These are phyloP conservation scores for Termitomyces sp. DNA, from an alignment of 768 basidiomycete species.

Conservation along the genomic window DNA sequence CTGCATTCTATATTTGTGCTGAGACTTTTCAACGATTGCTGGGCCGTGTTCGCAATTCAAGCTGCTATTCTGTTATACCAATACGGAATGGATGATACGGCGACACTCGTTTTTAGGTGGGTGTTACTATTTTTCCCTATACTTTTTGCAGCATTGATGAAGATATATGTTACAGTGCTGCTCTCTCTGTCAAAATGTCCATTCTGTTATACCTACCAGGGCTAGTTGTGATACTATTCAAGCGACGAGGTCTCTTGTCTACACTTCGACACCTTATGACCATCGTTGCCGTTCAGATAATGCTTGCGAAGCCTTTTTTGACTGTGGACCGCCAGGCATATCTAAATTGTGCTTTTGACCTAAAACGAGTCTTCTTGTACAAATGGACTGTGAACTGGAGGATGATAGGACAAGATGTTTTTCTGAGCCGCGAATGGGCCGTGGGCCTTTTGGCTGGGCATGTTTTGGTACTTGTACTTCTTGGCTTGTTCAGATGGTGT, in stretches of 20 bases:
- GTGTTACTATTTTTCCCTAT: constrained; percentile 14
- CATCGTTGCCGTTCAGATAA: constrained; percentile 43
- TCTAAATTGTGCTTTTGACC: constrained; percentile 72
- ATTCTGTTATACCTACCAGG: constrained; percentile 87
- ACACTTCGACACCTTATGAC: constrained; percentile 47
- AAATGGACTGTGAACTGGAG: constrained; percentile 99
- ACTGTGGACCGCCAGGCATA: constrained; percentile 57
- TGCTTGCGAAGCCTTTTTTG: constrained; percentile 71
- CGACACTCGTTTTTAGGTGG: constrained; percentile 70
- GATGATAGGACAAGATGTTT: constrained; percentile 71
- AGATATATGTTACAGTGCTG: constrained; percentile 39
- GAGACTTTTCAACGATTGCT: constrained; percentile 93
- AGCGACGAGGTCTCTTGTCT: constrained; percentile 52
- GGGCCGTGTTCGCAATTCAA: constrained; percentile 66
- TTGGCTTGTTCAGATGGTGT: constrained; percentile 78
- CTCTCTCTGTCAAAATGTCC: constrained; percentile 95
- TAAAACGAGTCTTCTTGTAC: constrained; percentile 85
- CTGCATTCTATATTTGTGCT: constrained; percentile 91
- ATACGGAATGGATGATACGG: constrained; percentile 50
- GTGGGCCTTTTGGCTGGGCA: constrained; percentile 63
- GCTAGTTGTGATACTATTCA: constrained; percentile 76
- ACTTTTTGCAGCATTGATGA: background rate
- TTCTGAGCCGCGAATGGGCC: constrained; percentile 62
- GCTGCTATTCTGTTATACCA: constrained; percentile 64
- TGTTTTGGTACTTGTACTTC: constrained; percentile 46